Evolutionary conservation across 257 asterid genomes (phyloP).

Genomic region (Nicotiana tabacum): DNA sequence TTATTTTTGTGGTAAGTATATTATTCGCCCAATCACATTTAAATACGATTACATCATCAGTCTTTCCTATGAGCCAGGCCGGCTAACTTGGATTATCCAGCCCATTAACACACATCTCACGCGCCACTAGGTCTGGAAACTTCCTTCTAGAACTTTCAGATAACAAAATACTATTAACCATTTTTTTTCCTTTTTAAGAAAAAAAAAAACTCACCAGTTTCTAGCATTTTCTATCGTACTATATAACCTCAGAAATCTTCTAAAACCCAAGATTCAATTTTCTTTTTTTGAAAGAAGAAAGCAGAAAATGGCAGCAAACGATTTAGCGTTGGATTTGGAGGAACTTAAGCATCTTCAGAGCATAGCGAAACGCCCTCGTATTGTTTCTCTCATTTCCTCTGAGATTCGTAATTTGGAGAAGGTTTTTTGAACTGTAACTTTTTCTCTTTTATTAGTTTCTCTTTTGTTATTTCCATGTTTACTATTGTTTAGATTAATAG

Average conservation of each 20-base stretch:
- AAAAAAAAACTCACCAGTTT: not conserved
- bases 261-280: no score
- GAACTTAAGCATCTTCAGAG: conserved; percentile 71
- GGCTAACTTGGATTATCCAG: not conserved
- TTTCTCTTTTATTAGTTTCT: not conserved
- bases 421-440: conserved; percentile 25
- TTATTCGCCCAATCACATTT: no score
- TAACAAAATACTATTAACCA: not conserved
- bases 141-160: conserved; percentile 13
- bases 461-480: not conserved
- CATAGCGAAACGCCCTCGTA: conserved; percentile 79
- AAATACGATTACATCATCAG: not conserved
- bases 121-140: conserved; percentile 1
- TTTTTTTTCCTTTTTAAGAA: not conserved
- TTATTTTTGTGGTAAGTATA: no score
- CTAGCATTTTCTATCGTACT: conserved; percentile 2
- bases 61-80: not conserved
- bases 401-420: conserved; percentile 62
- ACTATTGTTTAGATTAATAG: no score
- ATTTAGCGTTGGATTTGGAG: conserved; percentile 62
- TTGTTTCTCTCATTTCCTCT: conserved; percentile 60
- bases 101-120: not conserved
- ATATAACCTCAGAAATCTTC: not conserved
- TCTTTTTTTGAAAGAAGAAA: not conserved
- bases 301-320: conserved; percentile 43